These are phyloP conservation scores for Fusarium sp. DNA, from an alignment of 2,329 filamentous ascomycete species.

Conservation along the genomic window DNA sequence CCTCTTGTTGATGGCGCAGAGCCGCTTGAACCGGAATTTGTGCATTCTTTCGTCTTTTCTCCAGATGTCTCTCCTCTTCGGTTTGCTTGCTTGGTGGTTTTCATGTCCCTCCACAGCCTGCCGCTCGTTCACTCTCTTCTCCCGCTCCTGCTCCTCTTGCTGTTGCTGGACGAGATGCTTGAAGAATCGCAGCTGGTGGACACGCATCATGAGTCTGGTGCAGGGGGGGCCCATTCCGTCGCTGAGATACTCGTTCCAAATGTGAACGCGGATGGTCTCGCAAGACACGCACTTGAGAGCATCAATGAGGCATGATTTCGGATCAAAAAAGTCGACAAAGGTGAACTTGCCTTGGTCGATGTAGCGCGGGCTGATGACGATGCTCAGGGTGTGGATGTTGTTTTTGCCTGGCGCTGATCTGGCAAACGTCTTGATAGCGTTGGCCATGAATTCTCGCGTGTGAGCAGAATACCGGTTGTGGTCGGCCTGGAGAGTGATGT, in stretches of 20 bases:
- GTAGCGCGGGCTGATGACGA: slow-evolving; percentile 51
- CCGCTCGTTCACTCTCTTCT: too few species aligned
- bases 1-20: not conserved
- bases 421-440: slow-evolving; percentile 51
- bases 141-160: not conserved
- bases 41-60: slow-evolving; percentile 16
- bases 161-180: slow-evolving; percentile 10
- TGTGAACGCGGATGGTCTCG: slow-evolving; percentile 49
- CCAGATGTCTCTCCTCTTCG: slow-evolving; percentile 18
- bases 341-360: slow-evolving; percentile 40
- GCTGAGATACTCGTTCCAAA: slow-evolving; percentile 43
- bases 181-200: slow-evolving; percentile 26
- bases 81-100: not conserved
- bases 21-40: not conserved
- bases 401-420: slow-evolving; percentile 11
- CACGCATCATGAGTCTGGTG: slow-evolving; percentile 16
- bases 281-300: slow-evolving; percentile 48
- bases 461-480: slow-evolving; percentile 48
- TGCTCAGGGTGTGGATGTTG: slow-evolving; percentile 53
- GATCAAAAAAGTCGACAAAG: slow-evolving; percentile 51
- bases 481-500: slow-evolving; percentile 55
- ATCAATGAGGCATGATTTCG: slow-evolving; percentile 41
- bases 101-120: not conserved
- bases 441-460: slow-evolving; percentile 46
- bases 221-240: not conserved